Conservation (phyloP, 345 rosid genomes). For the Alliaria petiolata region DNA sequence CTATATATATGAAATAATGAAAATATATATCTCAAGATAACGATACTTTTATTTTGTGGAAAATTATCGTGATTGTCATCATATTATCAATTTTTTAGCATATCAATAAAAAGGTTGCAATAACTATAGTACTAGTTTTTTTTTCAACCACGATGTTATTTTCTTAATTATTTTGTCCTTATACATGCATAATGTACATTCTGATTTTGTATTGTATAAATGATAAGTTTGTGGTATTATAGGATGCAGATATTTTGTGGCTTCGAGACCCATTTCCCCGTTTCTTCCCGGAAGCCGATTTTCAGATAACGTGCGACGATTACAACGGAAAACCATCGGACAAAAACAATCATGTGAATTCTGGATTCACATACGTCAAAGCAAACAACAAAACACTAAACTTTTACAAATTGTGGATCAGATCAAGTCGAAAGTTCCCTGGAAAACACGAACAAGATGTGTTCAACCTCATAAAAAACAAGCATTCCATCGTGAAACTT, state of each 20-base stretch:
- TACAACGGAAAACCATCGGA: constrained; percentile 42
- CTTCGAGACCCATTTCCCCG: constrained; percentile 66
- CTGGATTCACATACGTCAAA: constrained; percentile 64
- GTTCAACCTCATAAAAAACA: constrained; percentile 50
- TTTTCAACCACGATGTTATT: not conserved
- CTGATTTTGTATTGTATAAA: not conserved
- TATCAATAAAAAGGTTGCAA: not conserved
- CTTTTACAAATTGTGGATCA: constrained; percentile 65
- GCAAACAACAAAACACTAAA: constrained; percentile 44
- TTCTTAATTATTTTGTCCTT: not conserved
- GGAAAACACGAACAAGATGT: constrained; percentile 80
- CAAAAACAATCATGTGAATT: constrained; percentile 47
- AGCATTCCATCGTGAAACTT: constrained; percentile 31
- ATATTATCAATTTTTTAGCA: not conserved
- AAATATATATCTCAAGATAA: not conserved
- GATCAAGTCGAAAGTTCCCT: constrained; percentile 39
- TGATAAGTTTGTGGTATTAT: not conserved
- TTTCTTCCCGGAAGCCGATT: constrained; percentile 50
- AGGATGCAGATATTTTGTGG: constrained; percentile 90
- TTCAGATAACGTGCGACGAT: constrained; percentile 74
- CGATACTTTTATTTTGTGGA: not conserved
- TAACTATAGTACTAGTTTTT: not conserved
- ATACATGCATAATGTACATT: not conserved
- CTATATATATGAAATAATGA: not conserved
- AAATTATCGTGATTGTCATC: not conserved